Conservation (phyloP, 2,329 filamentous ascomycete species). For the Ophiocordyceps polyrhachis-furcata region DNA sequence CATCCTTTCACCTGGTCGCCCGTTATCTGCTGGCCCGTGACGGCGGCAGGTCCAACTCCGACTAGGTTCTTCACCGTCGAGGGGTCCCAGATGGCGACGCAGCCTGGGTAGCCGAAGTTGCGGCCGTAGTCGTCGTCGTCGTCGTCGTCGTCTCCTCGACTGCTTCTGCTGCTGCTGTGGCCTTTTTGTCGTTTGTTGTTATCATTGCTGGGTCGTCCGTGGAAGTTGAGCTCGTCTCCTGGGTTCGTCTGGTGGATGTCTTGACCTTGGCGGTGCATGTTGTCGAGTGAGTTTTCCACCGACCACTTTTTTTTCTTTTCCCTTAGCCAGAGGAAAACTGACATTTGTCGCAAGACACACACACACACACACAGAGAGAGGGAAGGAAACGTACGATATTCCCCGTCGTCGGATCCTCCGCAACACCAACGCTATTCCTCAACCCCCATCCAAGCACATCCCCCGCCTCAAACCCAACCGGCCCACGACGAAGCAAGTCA, state of each 20-base stretch:
- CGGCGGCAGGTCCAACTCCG: conserved; percentile 5
- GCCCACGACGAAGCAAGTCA: conserved; percentile 7
- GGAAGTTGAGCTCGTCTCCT: conserved; percentile 53
- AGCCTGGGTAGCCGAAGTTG: conserved; percentile 47
- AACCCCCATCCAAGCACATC: conserved; percentile 42
- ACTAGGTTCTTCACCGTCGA: conserved; percentile 11
- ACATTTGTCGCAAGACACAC: too few relatives aligned
- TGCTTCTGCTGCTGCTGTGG: conserved; percentile 22
- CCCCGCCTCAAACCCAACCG: conserved; percentile 24
- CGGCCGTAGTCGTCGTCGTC: conserved; percentile 9
- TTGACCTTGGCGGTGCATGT: conserved; percentile 30
- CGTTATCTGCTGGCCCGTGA: conserved; percentile 7
- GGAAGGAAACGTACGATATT: conserved; percentile 15
- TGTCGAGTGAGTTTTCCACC: conserved; percentile 49
- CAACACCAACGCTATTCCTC: conserved; percentile 50
- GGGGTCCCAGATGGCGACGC: conserved; percentile 37
- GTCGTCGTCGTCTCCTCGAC: conserved; percentile 4
- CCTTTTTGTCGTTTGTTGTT: conserved; percentile 20
- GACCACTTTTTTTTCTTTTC: conserved; percentile 15
- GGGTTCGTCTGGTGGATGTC: conserved; percentile 50
- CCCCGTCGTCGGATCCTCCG: conserved; percentile 31
- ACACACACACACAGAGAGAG: too few relatives aligned
- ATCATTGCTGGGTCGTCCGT: conserved; percentile 30
- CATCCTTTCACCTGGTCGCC: conserved; percentile 6
- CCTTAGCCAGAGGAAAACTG: background rate